Conservation (phyloP, 2,329 filamentous ascomycete genomes). For the Hypomyces rosellus region DNA sequence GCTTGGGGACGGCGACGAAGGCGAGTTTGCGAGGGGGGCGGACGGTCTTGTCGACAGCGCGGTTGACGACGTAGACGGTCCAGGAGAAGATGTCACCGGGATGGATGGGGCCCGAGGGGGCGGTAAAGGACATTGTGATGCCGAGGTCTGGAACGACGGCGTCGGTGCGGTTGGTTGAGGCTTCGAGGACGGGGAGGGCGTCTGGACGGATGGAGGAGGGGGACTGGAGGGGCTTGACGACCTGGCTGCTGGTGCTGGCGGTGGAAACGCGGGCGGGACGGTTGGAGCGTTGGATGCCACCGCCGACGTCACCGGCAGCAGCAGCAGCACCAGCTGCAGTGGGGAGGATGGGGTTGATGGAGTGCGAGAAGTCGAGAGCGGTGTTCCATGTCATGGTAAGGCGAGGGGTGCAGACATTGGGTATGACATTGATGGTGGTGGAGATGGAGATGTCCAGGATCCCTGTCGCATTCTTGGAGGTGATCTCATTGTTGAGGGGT, state of each 20-base stretch:
- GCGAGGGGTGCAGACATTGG: slow-evolving; percentile 51
- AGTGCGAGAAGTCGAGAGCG: slow-evolving; percentile 60
- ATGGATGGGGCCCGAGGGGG: slow-evolving; percentile 48
- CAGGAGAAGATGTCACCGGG: slow-evolving; percentile 65
- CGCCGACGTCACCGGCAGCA: slow-evolving; percentile 37
- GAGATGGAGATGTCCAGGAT: slow-evolving; percentile 55
- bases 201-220: slow-evolving; percentile 54
- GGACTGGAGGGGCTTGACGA: slow-evolving; percentile 49
- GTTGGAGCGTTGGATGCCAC: slow-evolving; percentile 50
- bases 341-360: slow-evolving; percentile 58
- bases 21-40: slow-evolving; percentile 58
- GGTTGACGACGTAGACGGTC: slow-evolving; percentile 71
- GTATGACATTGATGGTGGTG: slow-evolving; percentile 51
- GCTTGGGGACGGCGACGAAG: slow-evolving; percentile 59
- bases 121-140: slow-evolving; percentile 68
- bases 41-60: slow-evolving; percentile 43
- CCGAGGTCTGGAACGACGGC: slow-evolving; percentile 54
- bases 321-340: slow-evolving; percentile 41
- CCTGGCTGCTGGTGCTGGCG: slow-evolving; percentile 43
- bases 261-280: slow-evolving; percentile 60
- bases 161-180: slow-evolving; percentile 41
- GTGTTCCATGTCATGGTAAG: slow-evolving; percentile 64
- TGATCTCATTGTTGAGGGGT: slow-evolving; percentile 40
- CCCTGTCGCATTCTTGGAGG: slow-evolving; percentile 40
- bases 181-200: slow-evolving; percentile 52